Evolutionary conservation across 2,329 filamentous ascomycete species (phyloP).

Genomic region (Pseudocercospora vitis): DNA sequence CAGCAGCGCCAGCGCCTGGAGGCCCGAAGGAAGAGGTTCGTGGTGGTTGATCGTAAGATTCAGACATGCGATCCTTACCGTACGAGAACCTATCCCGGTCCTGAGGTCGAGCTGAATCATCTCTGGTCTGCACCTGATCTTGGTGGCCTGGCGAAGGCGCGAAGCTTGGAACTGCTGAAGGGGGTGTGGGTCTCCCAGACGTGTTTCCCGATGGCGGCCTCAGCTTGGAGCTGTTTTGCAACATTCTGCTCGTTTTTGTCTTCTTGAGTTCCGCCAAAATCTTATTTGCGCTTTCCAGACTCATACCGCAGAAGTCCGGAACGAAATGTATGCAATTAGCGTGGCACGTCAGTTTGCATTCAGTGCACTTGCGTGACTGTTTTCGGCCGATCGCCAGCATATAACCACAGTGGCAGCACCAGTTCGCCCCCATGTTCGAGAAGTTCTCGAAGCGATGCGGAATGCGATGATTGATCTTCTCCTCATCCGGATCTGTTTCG

Average conservation of each 20-base stretch:
- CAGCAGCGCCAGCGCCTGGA: conserved; percentile 42
- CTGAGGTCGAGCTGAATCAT: conserved; percentile 27
- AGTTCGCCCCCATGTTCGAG: conserved; percentile 96
- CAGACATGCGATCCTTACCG: conserved; percentile 46
- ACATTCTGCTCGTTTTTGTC: conserved; percentile 59
- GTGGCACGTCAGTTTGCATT: conserved; percentile 91
- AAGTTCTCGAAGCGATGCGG: conserved; percentile 97
- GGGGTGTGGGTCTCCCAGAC: conserved; percentile 48
- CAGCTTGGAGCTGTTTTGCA: conserved; percentile 52
- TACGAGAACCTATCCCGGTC: conserved; percentile 48
- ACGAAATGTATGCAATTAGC: conserved; percentile 90
- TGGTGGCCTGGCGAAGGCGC: conserved; percentile 35
- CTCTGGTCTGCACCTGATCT: conserved; percentile 37
- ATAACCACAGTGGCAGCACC: conserved; percentile 99
- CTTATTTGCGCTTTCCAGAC: conserved; percentile 93
- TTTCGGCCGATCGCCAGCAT: conserved; percentile 92
- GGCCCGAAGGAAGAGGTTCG: conserved; percentile 44
- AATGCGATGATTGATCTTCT: conserved; percentile 99
- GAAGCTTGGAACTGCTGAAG: conserved; percentile 42
- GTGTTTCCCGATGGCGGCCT: conserved; percentile 47
- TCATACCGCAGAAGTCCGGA: conserved; percentile 98
- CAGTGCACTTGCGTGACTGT: conserved; percentile 90
- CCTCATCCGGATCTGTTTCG: conserved; percentile 96
- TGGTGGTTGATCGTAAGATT: conserved; percentile 40
- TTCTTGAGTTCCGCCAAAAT: conserved; percentile 84